Evolutionary conservation across 2,329 filamentous ascomycete genomes (phyloP).

Genomic region (Cercospora zeae-maydis): DNA sequence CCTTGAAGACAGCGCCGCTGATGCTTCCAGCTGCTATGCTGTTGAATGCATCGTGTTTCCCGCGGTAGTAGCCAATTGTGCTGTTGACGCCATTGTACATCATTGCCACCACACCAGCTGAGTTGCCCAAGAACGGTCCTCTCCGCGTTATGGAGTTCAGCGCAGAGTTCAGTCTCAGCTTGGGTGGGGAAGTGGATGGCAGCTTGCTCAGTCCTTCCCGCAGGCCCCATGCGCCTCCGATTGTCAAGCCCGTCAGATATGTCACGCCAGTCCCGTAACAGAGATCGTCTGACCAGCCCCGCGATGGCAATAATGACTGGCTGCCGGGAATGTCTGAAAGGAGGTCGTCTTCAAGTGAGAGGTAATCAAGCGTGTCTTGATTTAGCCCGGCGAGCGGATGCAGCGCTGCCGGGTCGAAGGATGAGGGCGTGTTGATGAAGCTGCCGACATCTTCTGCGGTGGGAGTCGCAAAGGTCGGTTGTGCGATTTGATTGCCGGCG

Average conservation of each 20-base stretch:
- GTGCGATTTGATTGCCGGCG: constrained; percentile 23
- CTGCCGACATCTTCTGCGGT: constrained; percentile 73
- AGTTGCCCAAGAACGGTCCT: constrained; percentile 94
- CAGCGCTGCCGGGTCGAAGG: constrained; percentile 81
- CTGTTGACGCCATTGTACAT: constrained; percentile 94
- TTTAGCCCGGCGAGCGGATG: constrained; percentile 93
- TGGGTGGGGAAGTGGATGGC: constrained; percentile 70
- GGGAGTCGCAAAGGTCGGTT: constrained; percentile 54
- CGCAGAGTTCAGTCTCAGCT: constrained; percentile 88
- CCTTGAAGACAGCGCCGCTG: constrained; percentile 95
- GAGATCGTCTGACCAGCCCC: constrained; percentile 96
- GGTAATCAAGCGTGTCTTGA: constrained; percentile 89
- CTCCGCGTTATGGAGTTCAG: constrained; percentile 90
- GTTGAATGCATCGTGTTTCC: constrained; percentile 87
- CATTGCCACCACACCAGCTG: constrained; percentile 90
- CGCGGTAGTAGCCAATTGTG: constrained; percentile 70
- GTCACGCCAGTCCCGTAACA: constrained; percentile 96
- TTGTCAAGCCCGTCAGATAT: constrained; percentile 78
- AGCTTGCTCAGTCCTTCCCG: constrained; percentile 79
- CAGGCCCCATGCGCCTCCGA: constrained; percentile 89
- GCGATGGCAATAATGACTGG: constrained; percentile 84
- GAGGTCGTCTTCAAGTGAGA: constrained; percentile 86
- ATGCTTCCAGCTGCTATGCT: constrained; percentile 79
- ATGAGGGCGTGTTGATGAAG: constrained; percentile 71
- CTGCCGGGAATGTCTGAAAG: constrained; percentile 82